Evolutionary conservation across 2,329 filamentous ascomycete genomes (phyloP).

Genomic region (Sphaerostilbella broomeana): DNA sequence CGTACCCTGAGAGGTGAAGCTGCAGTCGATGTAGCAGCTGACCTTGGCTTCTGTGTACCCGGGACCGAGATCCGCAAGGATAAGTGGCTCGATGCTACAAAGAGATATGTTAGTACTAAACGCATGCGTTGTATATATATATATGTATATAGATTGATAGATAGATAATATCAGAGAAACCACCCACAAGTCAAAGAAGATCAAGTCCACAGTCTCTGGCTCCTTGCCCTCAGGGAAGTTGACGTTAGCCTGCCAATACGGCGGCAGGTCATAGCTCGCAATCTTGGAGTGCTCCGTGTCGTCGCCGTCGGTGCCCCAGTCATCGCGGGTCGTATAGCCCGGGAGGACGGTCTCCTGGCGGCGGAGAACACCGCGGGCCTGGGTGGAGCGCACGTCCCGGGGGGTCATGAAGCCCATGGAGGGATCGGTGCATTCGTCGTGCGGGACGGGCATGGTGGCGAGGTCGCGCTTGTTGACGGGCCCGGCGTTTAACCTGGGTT

Average conservation of each 20-base stretch:
- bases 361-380: slow-evolving; percentile 34
- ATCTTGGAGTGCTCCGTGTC: slow-evolving; percentile 47
- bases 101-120: background rate
- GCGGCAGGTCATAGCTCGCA: slow-evolving; percentile 40
- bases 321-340: slow-evolving; percentile 50
- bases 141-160: too few species aligned
- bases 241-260: slow-evolving; percentile 43
- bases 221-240: slow-evolving; percentile 39
- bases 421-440: slow-evolving; percentile 44
- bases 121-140: too few species aligned
- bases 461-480: slow-evolving; percentile 30
- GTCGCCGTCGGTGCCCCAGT: slow-evolving; percentile 50
- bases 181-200: slow-evolving; percentile 47
- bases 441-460: slow-evolving; percentile 28
- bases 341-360: slow-evolving; percentile 42
- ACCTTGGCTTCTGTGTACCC: slow-evolving; percentile 30
- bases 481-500: slow-evolving; percentile 35
- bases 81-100: slow-evolving; percentile 31
- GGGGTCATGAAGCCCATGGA: slow-evolving; percentile 22
- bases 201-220: slow-evolving; percentile 42
- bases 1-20: slow-evolving; percentile 31
- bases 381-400: slow-evolving; percentile 18
- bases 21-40: slow-evolving; percentile 32
- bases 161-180: background rate
- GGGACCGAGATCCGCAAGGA: slow-evolving; percentile 31